These are phyloP conservation scores for Pseudozyma tsukubaensis DNA, from an alignment of 1,284 basidiomycete genomes.

Conservation along the genomic window DNA sequence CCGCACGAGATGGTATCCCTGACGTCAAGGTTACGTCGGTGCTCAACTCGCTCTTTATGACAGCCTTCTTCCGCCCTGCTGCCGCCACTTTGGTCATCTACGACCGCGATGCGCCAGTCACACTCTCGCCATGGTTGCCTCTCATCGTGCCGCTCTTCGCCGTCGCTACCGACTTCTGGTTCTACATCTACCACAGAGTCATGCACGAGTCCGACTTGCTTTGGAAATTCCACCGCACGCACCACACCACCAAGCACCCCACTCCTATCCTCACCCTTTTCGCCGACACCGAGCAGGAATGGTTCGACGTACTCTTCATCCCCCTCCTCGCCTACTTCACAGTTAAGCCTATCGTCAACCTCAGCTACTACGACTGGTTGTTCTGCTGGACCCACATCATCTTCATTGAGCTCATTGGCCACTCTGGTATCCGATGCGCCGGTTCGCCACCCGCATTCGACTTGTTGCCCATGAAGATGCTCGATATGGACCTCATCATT, in stretches of 20 bases:
- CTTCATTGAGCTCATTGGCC: slow-evolving; percentile 58
- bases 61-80: slow-evolving; percentile 49
- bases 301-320: slow-evolving; percentile 53
- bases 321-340: slow-evolving; percentile 49
- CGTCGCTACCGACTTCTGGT: slow-evolving; percentile 58
- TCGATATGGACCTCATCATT: slow-evolving; percentile 60
- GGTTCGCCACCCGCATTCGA: slow-evolving; percentile 45
- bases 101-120: slow-evolving; percentile 40
- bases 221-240: slow-evolving; percentile 53
- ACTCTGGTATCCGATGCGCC: slow-evolving; percentile 58
- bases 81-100: slow-evolving; percentile 51
- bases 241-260: slow-evolving; percentile 61
- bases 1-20: slow-evolving; percentile 51
- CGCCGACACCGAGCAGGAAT: slow-evolving; percentile 61
- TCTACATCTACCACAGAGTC: slow-evolving; percentile 62
- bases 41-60: slow-evolving; percentile 37
- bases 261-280: slow-evolving; percentile 50
- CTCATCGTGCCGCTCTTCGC: slow-evolving; percentile 53
- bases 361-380: slow-evolving; percentile 49
- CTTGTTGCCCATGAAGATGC: slow-evolving; percentile 30
- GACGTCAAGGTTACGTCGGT: slow-evolving; percentile 41
- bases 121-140: slow-evolving; percentile 45
- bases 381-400: slow-evolving; percentile 51
- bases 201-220: slow-evolving; percentile 60
- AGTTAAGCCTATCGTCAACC: slow-evolving; percentile 20